These are phyloP conservation scores for Xanthoconium stramineum DNA, from an alignment of 768 basidiomycete species.

Conservation along the genomic window DNA sequence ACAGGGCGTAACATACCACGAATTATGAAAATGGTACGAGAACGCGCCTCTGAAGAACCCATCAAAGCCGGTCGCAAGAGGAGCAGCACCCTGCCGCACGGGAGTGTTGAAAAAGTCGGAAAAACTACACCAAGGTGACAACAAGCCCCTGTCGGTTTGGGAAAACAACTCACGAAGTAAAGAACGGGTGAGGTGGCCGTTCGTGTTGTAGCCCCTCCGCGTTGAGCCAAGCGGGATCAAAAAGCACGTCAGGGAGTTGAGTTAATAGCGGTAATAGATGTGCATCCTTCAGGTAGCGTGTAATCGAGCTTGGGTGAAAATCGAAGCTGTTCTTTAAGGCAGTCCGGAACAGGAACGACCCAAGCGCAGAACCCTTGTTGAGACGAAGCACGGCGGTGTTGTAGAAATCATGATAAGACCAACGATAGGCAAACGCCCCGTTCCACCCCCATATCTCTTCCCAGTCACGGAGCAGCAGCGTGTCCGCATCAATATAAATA, in stretches of 20 bases:
- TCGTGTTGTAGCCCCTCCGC: slow-evolving; percentile 90
- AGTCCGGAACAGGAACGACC: slow-evolving; percentile 90
- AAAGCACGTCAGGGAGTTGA: slow-evolving; percentile 90
- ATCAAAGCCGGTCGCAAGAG: slow-evolving; percentile 85
- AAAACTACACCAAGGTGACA: slow-evolving; percentile 50
- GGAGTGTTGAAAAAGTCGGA: slow-evolving; percentile 88
- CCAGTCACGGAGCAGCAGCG: slow-evolving; percentile 95
- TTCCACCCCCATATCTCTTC: slow-evolving; percentile 97
- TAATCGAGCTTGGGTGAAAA: slow-evolving; percentile 96
- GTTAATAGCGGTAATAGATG: slow-evolving; percentile 73
- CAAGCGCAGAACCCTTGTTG: slow-evolving; percentile 90
- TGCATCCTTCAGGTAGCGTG: slow-evolving; percentile 87
- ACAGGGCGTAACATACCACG: slow-evolving; percentile 53
- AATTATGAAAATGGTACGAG: slow-evolving; percentile 96
- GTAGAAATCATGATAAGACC: slow-evolving; percentile 89
- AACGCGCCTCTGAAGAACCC: slow-evolving; percentile 96
- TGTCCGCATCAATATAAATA: slow-evolving; percentile 96
- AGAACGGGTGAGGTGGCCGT: slow-evolving; percentile 91
- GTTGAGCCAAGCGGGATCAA: slow-evolving; percentile 96
- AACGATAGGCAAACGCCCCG: slow-evolving; percentile 93
- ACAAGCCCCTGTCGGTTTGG: neutral
- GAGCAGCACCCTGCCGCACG: slow-evolving; percentile 65
- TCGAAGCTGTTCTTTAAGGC: slow-evolving; percentile 92
- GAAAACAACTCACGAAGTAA: slow-evolving; percentile 61
- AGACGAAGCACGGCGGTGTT: slow-evolving; percentile 94